phyloP scores from a whole-genome alignment of 257 asterid species.

The Solanum pimpinellifolium region DNA sequence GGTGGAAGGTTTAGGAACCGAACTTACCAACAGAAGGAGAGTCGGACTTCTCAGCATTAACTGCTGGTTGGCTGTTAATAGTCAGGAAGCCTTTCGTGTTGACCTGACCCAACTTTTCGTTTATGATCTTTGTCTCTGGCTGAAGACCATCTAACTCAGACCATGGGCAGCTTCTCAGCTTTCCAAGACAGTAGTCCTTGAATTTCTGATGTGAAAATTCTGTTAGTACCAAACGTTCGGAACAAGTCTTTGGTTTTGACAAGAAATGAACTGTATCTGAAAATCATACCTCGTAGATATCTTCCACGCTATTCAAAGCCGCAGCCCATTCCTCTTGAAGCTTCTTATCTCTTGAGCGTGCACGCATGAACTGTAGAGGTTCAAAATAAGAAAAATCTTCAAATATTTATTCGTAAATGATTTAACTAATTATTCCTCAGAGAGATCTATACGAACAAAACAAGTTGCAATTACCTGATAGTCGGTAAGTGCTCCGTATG shows the following conservation, averaged over 20 bases:
- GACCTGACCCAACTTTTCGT: constrained; percentile 51
- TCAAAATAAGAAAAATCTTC: not conserved
- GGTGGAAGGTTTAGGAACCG: not conserved
- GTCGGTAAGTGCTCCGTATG: constrained; percentile 89
- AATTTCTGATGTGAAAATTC: constrained; percentile 42
- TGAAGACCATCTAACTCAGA: constrained; percentile 90
- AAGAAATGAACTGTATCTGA: not conserved
- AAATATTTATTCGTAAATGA: not conserved
- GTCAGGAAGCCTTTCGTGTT: constrained; percentile 76
- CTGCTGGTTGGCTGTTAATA: constrained; percentile 96
- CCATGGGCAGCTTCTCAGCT: constrained; percentile 81
- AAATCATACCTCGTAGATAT: constrained; percentile 57
- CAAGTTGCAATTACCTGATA: constrained; percentile 46
- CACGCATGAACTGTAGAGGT: constrained; percentile 70
- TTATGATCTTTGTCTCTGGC: constrained; percentile 82
- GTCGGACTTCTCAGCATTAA: constrained; percentile 79
- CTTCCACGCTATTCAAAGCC: constrained; percentile 59
- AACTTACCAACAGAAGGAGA: constrained; percentile 70
- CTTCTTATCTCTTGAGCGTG: constrained; percentile 78
- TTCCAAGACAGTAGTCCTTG: constrained; percentile 64
- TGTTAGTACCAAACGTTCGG: not conserved
- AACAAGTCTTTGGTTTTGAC: not conserved
- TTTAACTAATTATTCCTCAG: not conserved
- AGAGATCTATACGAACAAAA: not conserved
- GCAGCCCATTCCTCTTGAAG: constrained; percentile 83